Evolutionary conservation across 2,329 filamentous ascomycete species (phyloP), one percentile per base, ranked within the genome.

Genomic region (Aspergillus sp.): DNA sequence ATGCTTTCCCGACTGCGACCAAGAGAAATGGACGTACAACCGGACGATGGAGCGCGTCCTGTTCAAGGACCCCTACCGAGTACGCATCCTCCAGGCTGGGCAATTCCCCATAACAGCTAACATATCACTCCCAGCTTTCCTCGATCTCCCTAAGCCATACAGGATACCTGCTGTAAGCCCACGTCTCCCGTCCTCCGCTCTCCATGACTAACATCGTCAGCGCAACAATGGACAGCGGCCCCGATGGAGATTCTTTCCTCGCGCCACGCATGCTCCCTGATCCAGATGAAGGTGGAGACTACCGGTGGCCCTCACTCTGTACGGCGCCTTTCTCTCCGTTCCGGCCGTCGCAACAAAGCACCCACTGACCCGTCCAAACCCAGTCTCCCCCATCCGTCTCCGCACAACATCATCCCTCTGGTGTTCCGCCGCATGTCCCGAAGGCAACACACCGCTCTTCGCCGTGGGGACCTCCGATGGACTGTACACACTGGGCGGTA

Each of bases 381-480:
- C 63, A 66, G 16, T 52, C 59, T 3, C 65, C 40, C 62, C 65
- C 1, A 62, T 64, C 3, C 60, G 61, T 20, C 65, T 68, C 48
- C 61, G 51, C 22, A 62, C 61, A 3, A 53, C 59, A 30, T 56
- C 60, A 16, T 67, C 69, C 1, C 47, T 72, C 26, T 73, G 70
- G 68, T 72, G 66, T 46, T 72, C 70, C 3, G 65, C 70, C 1
- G 54, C 72, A 2, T 68, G 65, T 20, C 72, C 72, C 35, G 55
- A 54, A 19, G 59, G 63, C 3, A 53, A 58, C 14, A 65, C 57
- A 14, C 59, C 66, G 1, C 49, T 65, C 9, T 75, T 74, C 43
- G 70, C 70, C 24, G 59, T 74, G 30, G 72, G 72, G 3, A 70
- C 70, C 4, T 72, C 69, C 3, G 60, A 67, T 2, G 71, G 71